Evolutionary conservation across 768 basidiomycete genomes (phyloP).

Genomic region (Heimioporus sp.): DNA sequence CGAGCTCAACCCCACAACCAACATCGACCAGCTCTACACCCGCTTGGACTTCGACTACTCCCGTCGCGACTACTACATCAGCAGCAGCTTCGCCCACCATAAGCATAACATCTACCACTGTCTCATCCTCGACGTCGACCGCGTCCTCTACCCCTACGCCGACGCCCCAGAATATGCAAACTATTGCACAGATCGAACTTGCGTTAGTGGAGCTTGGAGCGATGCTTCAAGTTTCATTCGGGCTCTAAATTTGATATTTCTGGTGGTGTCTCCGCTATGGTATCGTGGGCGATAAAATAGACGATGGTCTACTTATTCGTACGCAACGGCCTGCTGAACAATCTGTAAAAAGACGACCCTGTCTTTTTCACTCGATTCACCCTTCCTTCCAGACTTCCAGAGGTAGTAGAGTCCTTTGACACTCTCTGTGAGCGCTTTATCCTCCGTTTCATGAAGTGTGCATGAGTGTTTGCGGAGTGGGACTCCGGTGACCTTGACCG

Average conservation of each 20-base stretch:
- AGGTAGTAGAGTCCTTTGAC: slow-evolving; percentile 57
- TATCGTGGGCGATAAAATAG: neutral
- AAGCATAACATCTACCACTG: slow-evolving; percentile 1
- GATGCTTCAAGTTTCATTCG: slow-evolving; percentile 16
- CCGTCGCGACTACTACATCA: slow-evolving; percentile 8
- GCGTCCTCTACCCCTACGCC: slow-evolving; percentile 11
- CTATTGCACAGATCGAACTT: slow-evolving; percentile 22
- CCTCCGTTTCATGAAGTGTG: slow-evolving; percentile 17
- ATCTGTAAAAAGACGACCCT: slow-evolving; percentile 32
- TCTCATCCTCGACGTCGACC: slow-evolving; percentile 9
- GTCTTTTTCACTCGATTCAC: slow-evolving; percentile 17
- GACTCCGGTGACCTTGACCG: slow-evolving; percentile 11
- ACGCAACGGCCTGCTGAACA: slow-evolving; percentile 30
- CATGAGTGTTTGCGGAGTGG: slow-evolving; percentile 2
- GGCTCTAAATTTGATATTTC: slow-evolving; percentile 1
- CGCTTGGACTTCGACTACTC: slow-evolving; percentile 18
- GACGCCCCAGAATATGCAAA: slow-evolving; percentile 19
- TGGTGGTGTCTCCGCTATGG: no score
- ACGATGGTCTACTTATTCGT: slow-evolving; percentile 9
- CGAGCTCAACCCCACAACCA: slow-evolving; percentile 18
- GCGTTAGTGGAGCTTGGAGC: slow-evolving; percentile 24
- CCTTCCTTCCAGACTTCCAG: slow-evolving; percentile 47
- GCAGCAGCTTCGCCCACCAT: slow-evolving; percentile 6
- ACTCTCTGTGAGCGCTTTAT: slow-evolving; percentile 47
- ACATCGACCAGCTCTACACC: slow-evolving; percentile 17